These are phyloP conservation scores for Skeletonema costatum DNA, from an alignment of 108 stramenopile genomes.

Conservation along the genomic window DNA sequence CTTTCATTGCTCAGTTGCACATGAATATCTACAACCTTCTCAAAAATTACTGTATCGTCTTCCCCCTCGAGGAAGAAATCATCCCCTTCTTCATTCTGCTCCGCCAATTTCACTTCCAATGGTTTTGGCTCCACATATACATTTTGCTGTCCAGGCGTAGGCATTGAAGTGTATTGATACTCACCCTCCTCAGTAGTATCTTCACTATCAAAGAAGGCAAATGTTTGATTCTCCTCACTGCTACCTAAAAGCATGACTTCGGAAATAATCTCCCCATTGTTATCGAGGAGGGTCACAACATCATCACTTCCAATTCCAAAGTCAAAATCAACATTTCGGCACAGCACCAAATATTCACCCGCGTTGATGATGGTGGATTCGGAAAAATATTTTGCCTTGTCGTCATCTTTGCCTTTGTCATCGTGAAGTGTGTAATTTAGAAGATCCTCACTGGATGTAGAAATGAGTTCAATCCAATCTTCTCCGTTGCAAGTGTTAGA, in stretches of 20 bases:
- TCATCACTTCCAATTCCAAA: not conserved
- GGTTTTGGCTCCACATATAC: not conserved
- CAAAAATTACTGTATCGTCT: not conserved
- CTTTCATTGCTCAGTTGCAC: not conserved
- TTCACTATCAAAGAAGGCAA: not conserved
- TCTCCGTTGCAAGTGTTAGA: constrained; percentile 9
- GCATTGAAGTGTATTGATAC: not conserved
- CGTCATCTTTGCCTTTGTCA: constrained; percentile 10
- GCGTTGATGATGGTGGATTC: not conserved
- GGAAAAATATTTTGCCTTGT: not conserved
- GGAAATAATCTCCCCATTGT: not conserved
- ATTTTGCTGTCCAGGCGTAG: not conserved
- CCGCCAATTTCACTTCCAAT: not conserved
- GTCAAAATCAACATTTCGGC: not conserved
- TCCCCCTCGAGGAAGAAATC: constrained; percentile 6
- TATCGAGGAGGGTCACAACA: constrained; percentile 3
- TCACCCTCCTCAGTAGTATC: not conserved
- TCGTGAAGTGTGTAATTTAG: constrained; percentile 8
- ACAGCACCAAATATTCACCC: not conserved
- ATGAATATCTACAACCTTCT: not conserved
- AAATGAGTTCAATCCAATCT: constrained; percentile 8
- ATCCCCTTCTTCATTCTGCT: constrained; percentile 11
- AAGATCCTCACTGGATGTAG: not conserved
- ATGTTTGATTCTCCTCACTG: not conserved
- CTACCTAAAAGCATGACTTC: not conserved